These are phyloP conservation scores for Neopestalotiopsis sp. DNA, from an alignment of 2,329 filamentous ascomycete genomes.

Conservation along the genomic window DNA sequence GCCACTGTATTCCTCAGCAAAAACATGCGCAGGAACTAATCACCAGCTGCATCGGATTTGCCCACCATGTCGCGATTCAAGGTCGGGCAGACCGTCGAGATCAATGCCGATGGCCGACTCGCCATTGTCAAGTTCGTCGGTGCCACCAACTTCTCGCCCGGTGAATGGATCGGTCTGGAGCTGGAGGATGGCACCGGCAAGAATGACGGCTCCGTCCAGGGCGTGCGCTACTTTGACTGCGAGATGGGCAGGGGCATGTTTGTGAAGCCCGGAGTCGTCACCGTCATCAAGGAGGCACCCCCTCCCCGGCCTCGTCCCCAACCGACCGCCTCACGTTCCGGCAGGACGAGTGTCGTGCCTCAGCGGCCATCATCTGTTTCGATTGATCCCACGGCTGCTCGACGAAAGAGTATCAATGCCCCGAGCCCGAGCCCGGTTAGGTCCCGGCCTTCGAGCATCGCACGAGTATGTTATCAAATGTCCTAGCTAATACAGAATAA, in stretches of 20 bases:
- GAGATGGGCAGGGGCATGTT: slow-evolving; percentile 81
- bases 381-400: slow-evolving; percentile 60
- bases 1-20: not conserved
- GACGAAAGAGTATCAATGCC: slow-evolving; percentile 72
- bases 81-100: slow-evolving; percentile 76
- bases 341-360: slow-evolving; percentile 33
- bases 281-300: slow-evolving; percentile 57
- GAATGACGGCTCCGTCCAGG: slow-evolving; percentile 91
- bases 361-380: slow-evolving; percentile 54
- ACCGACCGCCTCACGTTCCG: slow-evolving; percentile 42
- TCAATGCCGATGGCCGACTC: slow-evolving; percentile 73
- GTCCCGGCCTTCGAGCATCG: slow-evolving; percentile 59
- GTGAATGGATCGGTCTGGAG: slow-evolving; percentile 90
- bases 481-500: not conserved
- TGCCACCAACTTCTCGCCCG: slow-evolving; percentile 76
- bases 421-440: slow-evolving; percentile 75
- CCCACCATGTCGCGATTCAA: slow-evolving; percentile 57
- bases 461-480: slow-evolving; percentile 47
- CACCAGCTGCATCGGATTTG: slow-evolving; percentile 18
- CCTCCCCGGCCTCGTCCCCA: slow-evolving; percentile 26
- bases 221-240: slow-evolving; percentile 88
- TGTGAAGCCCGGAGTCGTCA: slow-evolving; percentile 73
- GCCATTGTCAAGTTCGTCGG: slow-evolving; percentile 84
- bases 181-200: slow-evolving; percentile 83
- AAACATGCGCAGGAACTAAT: slow-evolving; percentile 29